Evolutionary conservation across 768 basidiomycete genomes (phyloP).

Genomic region (Russula olivacea): DNA sequence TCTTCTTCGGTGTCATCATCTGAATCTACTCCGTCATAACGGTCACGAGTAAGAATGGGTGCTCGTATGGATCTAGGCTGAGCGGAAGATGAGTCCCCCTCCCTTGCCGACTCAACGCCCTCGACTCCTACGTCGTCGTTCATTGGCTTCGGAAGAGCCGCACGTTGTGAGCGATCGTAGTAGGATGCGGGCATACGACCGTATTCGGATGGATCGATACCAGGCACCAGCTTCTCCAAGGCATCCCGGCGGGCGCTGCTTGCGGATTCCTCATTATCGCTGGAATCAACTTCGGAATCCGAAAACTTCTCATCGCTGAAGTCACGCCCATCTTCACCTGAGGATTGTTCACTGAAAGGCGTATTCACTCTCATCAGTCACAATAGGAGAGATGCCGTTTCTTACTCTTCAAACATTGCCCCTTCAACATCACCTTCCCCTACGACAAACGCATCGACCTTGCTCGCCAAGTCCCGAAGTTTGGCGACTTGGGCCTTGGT

Average conservation of each 20-base stretch:
- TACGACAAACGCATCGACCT: slow-evolving; percentile 87
- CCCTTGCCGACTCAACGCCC: neutral
- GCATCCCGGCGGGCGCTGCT: slow-evolving; percentile 49
- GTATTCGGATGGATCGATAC: slow-evolving; percentile 76
- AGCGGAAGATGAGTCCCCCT: slow-evolving; percentile 1
- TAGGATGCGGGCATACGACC: slow-evolving; percentile 78
- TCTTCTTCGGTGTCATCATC: slow-evolving; percentile 79
- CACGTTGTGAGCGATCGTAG: slow-evolving; percentile 62
- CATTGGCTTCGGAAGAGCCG: slow-evolving; percentile 43
- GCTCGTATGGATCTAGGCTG: slow-evolving; percentile 48
- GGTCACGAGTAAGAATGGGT: slow-evolving; percentile 75
- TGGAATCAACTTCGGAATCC: slow-evolving; percentile 28
- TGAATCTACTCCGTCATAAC: slow-evolving; percentile 89
- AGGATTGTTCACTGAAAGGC: slow-evolving; percentile 43
- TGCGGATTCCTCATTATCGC: slow-evolving; percentile 24
- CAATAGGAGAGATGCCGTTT: neutral
- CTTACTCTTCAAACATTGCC: slow-evolving; percentile 86
- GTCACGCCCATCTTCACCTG: slow-evolving; percentile 42
- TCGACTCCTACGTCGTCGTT: slow-evolving; percentile 38
- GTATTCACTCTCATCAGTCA: neutral
- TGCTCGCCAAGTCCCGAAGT: slow-evolving; percentile 70
- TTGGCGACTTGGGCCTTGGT: slow-evolving; percentile 62
- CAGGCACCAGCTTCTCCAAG: slow-evolving; percentile 78
- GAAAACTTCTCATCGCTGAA: slow-evolving; percentile 40
- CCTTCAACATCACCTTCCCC: slow-evolving; percentile 87